Evolutionary conservation across 345 rosid species (phyloP), one percentile per base, ranked within the genome.

Genomic region (Erodium maritimum): DNA sequence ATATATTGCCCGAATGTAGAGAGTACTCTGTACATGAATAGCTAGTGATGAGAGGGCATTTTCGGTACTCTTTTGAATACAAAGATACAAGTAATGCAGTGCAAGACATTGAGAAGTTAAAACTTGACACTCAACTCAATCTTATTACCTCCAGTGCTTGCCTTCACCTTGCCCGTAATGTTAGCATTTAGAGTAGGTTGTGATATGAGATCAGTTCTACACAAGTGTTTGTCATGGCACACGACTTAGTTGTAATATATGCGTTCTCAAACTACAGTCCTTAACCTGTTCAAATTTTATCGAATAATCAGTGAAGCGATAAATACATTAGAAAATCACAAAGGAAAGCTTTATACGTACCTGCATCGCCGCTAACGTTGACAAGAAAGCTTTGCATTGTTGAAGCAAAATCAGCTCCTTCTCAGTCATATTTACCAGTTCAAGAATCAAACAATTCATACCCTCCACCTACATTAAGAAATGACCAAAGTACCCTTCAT

Each of bases 231-330:
- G n/a, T n/a, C 85, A 71, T 19, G 67, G 61, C 61, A 69, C 66
- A 5, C 74, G 76, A 64, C 75, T 81, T 72, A 79, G 74, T 75
- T 91, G 95, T 71, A 86, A 68, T 73, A 82, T 69, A 65, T 91
- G 96, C 37, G 95, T 88, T 73, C 89, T 84, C 87, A 88, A 69
- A 88, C 96, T 91, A 71, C 85, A 79, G 66, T 80, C 81, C 57
- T 82, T 85, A 52, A 86, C 89, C 97, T 87, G 85, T 71, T 66
- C 24, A 53, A 58, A 48, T 33, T 17, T 16, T 19, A 14, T 9
- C 8, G 17, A 21, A 23, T 52, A 4, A 14, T 48, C 50, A 24
- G 76, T 23, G 34, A 25, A 55, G 54, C 3, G 54, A 63, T 34
- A 60, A 57, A 48, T 56, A 54, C 16, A n/a, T 23, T 3, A 45